Evolutionary conservation across 176 grass and related monocot species (phyloP), one percentile per base, ranked within the genome.

Genomic region (Zizania latifolia): DNA sequence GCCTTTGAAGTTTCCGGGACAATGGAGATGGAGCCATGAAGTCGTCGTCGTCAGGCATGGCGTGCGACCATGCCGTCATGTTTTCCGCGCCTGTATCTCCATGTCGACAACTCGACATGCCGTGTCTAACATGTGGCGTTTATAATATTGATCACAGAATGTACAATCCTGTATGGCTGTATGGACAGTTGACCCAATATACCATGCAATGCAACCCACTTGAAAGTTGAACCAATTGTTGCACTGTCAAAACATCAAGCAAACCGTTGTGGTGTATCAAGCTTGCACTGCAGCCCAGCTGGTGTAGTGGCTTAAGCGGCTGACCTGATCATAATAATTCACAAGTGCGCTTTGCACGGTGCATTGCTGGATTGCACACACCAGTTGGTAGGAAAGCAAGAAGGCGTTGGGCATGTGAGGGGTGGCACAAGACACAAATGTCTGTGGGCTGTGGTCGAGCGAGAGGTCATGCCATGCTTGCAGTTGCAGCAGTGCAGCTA

Each of bases 151-250:
- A 51, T 53, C 26, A 43, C 35, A 79, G 19, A 38, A 45, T 74
- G 54, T 69, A 79, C 15, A 35, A 76, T n/a, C 21, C 67, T 78
- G 21, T n/a, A n/a, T n/a, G n/a, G n/a, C n/a, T n/a, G n/a, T 85
- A 67, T 73, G 11, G 60, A 73, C 30, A 59, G 6, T 70, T 88
- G 75, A 77, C 29, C 63, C 30, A 44, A 61, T 44, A 55, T 61
- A 60, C 46, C 30, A 19, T 26, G 26, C 55, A 59, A 61, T 61
- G 44, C 56, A 62, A 61, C 38, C 44, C 73, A 34, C 19, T n/a
- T n/a, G n/a, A n/a, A n/a, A n/a, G n/a, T 62, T 43, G 39, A 62
- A 68, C 16, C 68, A 68, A 48, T 71, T 61, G 27, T 27, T 62
- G 41, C 59, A 77, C 37, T 64, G 35, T 15, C 40, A 43, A 43